Evolutionary conservation across 495 filamentous ascomycete species (phyloP).

Genomic region (Neohortaea acidophila): DNA sequence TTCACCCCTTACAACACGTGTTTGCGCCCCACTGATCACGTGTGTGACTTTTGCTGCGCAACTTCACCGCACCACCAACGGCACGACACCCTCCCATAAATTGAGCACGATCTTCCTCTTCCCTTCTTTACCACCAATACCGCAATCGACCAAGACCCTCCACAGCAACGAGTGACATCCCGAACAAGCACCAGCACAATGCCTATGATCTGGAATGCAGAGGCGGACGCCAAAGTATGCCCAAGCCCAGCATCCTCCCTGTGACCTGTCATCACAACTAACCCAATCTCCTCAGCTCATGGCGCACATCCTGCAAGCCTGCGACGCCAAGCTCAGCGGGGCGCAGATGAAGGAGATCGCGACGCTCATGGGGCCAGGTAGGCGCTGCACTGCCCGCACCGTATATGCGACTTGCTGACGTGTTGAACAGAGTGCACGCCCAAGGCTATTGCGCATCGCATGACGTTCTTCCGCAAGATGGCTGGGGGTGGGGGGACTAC

Average conservation of each 20-base stretch:
- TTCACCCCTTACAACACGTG: neutral
- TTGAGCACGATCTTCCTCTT: neutral
- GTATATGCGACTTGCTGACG: neutral
- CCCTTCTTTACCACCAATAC: neutral
- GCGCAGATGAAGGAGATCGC: slow-evolving; percentile 5
- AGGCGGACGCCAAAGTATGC: slow-evolving; percentile 16
- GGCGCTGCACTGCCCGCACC: neutral
- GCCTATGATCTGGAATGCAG: slow-evolving; percentile 15
- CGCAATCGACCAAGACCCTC: neutral
- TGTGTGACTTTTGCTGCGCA: neutral
- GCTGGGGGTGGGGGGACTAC: neutral
- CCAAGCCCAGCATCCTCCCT: neutral
- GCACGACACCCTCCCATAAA: no score
- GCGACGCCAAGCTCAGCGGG: slow-evolving; percentile 9
- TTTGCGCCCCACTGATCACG: neutral
- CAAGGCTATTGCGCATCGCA: slow-evolving; percentile 15
- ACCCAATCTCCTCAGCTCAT: slow-evolving; percentile 10
- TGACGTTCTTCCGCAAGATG: slow-evolving; percentile 5
- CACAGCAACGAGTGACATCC: neutral
- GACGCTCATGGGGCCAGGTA: slow-evolving; percentile 3
- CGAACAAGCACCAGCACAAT: slow-evolving; percentile 6
- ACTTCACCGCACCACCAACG: neutral
- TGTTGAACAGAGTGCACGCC: slow-evolving; percentile 11
- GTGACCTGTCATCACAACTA: neutral
- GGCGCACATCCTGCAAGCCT: slow-evolving; percentile 6